Evolutionary conservation across 768 basidiomycete genomes (phyloP).

Genomic region (Lentinula raphanica): DNA sequence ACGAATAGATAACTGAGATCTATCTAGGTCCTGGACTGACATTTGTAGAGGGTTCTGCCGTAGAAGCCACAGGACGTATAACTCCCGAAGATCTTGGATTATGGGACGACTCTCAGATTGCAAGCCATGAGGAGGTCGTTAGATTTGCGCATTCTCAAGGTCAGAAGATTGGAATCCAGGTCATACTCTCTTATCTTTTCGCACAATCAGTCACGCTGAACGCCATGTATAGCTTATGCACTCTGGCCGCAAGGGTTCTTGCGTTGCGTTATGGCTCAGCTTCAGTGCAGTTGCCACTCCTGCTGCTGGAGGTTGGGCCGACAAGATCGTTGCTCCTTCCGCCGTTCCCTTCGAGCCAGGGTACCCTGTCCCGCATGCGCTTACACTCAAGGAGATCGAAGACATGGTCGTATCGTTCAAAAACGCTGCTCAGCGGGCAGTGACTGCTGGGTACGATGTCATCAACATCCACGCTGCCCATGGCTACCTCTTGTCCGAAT

Average conservation of each 20-base stretch:
- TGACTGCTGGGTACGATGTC: constrained; percentile 56
- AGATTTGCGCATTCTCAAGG: constrained; percentile 67
- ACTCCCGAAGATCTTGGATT: constrained; percentile 60
- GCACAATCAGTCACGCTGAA: too few relatives aligned
- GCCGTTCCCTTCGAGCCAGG: constrained; percentile 35
- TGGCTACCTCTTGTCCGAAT: constrained; percentile 54
- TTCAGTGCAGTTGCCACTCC: constrained; percentile 27
- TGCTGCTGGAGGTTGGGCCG: constrained; percentile 43
- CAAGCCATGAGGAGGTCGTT: constrained; percentile 42
- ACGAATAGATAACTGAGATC: constrained; percentile 38
- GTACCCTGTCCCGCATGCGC: constrained; percentile 49
- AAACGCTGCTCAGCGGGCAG: constrained; percentile 43
- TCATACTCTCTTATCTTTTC: not conserved
- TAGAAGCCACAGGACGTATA: constrained; percentile 54
- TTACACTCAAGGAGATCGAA: constrained; percentile 53
- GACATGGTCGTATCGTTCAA: constrained; percentile 51
- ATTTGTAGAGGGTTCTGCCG: constrained; percentile 61
- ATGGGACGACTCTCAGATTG: constrained; percentile 57
- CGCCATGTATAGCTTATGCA: constrained; percentile 43
- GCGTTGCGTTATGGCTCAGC: constrained; percentile 55
- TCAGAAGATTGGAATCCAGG: constrained; percentile 67
- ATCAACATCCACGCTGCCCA: constrained; percentile 64
- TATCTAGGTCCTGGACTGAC: constrained; percentile 49
- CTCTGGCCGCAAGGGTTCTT: constrained; percentile 71
- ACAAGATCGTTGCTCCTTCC: constrained; percentile 54